A percentile compares a stretch with the other conserved stretches of the same genome.
Evolutionary conservation across 768 basidiomycete species (phyloP).

Genomic region (Suillus paluster): DNA sequence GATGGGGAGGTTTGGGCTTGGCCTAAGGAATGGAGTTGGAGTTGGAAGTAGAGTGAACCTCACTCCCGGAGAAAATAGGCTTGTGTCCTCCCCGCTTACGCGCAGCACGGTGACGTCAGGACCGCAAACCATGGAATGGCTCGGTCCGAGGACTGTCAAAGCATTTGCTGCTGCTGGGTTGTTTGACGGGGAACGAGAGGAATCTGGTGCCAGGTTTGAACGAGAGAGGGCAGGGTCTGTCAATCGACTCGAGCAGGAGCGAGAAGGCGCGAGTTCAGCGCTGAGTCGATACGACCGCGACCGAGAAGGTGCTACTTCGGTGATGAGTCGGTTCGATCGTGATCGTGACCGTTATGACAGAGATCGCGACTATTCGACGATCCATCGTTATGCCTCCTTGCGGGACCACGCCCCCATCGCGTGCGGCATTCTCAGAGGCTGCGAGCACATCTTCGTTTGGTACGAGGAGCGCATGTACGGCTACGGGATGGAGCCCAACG

Average conservation of each 20-base stretch:
- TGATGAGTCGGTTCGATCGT: conserved; percentile 7
- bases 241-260: conserved; percentile 1
- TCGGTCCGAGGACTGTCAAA: conserved; percentile 73
- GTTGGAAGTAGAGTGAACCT: background rate
- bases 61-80: conserved; percentile 9
- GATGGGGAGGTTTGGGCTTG: background rate
- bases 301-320: conserved; percentile 3
- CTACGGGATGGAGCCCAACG: conserved; percentile 52
- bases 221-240: conserved; percentile 1
- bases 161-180: conserved; percentile 77
- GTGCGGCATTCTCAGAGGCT: conserved; percentile 53
- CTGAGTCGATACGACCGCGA: background rate
- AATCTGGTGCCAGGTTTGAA: conserved; percentile 13
- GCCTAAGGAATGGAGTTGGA: background rate
- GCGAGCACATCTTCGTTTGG: conserved; percentile 51
- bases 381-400: conserved; percentile 25
- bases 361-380: conserved; percentile 2
- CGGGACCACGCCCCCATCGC: conserved; percentile 42
- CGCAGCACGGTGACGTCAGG: conserved; percentile 13
- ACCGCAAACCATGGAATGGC: conserved; percentile 54
- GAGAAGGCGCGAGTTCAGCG: background rate
- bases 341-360: conserved; percentile 4
- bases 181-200: conserved; percentile 42
- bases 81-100: conserved; percentile 8
- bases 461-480: conserved; percentile 39